Percentiles rank a stretch among this genome's conserved stretches.
Conservation (phyloP, 2,329 filamentous ascomycete genomes). For the Cladosporium cucumerinum region DNA sequence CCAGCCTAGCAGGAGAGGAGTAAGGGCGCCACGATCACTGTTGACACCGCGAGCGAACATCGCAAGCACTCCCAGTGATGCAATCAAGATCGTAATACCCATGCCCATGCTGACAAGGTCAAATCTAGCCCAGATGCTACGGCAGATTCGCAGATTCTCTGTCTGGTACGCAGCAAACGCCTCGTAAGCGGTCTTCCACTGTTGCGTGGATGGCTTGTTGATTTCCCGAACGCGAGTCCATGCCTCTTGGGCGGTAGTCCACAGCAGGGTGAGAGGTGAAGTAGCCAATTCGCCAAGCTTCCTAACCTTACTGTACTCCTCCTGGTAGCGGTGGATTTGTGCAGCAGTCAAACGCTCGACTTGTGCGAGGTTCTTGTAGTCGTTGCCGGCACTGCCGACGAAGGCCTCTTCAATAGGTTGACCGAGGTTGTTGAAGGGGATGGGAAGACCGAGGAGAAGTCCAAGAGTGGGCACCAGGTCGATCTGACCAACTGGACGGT, state of each 20-base stretch:
- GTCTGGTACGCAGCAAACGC: constrained; percentile 72
- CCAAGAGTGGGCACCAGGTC: constrained; percentile 91
- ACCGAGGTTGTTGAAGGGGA: constrained; percentile 94
- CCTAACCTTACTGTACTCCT: constrained; percentile 71
- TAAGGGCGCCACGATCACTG: constrained; percentile 53
- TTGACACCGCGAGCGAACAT: constrained; percentile 65
- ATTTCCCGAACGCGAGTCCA: constrained; percentile 48
- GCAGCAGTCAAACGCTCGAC: constrained; percentile 76
- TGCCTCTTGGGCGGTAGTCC: constrained; percentile 56
- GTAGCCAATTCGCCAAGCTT: constrained; percentile 62
- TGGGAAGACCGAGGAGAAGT: constrained; percentile 81
- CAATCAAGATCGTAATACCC: constrained; percentile 68
- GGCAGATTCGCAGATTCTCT: constrained; percentile 74
- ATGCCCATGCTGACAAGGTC: constrained; percentile 81
- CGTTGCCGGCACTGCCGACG: constrained; percentile 62
- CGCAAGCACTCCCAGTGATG: constrained; percentile 65
- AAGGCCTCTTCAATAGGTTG: constrained; percentile 94
- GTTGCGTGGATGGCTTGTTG: constrained; percentile 32
- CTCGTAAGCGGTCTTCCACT: constrained; percentile 45
- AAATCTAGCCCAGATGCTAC: constrained; percentile 86
- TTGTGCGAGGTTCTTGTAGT: constrained; percentile 72
- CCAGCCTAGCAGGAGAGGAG: constrained; percentile 50
- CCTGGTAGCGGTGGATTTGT: constrained; percentile 85
- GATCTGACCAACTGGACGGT: constrained; percentile 75
- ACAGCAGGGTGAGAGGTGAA: constrained; percentile 53